phyloP scores from a whole-genome alignment of 139 green algal species.

The Chloropicon primus region DNA sequence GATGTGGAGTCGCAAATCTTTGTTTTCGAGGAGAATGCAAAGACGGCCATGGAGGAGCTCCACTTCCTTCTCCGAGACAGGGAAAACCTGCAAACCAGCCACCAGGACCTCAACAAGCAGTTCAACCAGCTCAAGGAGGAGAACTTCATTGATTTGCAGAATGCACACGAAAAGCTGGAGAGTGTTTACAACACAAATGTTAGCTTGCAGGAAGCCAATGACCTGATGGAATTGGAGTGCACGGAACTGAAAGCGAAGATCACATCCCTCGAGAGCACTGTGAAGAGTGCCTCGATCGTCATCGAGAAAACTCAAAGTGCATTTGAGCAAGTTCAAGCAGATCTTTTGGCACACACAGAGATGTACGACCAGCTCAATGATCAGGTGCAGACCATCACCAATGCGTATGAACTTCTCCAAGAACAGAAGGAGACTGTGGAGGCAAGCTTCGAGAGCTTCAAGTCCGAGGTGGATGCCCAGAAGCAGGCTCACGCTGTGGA shows the following conservation, averaged over 20 bases:
- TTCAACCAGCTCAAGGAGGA: background rate
- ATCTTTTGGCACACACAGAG: background rate
- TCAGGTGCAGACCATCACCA: background rate
- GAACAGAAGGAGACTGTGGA: background rate
- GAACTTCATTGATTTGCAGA: background rate
- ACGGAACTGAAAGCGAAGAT: background rate
- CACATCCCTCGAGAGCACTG: background rate
- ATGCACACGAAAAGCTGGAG: background rate
- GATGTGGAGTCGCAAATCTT: background rate
- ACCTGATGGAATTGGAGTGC: background rate
- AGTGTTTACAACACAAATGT: background rate
- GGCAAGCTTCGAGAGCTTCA: background rate
- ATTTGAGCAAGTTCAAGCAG: background rate
- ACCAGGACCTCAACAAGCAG: background rate
- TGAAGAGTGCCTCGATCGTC: background rate
- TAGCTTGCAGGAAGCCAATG: background rate
- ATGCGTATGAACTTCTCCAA: background rate
- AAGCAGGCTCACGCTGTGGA: background rate
- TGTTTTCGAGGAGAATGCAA: background rate
- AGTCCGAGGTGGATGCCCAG: background rate
- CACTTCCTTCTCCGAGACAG: background rate
- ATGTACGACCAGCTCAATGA: background rate
- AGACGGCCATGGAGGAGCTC: background rate
- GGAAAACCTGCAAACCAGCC: background rate
- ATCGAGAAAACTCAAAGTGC: background rate